These are phyloP conservation scores for Hortaea werneckii DNA, from an alignment of 2,329 filamentous ascomycete species.

Conservation along the genomic window DNA sequence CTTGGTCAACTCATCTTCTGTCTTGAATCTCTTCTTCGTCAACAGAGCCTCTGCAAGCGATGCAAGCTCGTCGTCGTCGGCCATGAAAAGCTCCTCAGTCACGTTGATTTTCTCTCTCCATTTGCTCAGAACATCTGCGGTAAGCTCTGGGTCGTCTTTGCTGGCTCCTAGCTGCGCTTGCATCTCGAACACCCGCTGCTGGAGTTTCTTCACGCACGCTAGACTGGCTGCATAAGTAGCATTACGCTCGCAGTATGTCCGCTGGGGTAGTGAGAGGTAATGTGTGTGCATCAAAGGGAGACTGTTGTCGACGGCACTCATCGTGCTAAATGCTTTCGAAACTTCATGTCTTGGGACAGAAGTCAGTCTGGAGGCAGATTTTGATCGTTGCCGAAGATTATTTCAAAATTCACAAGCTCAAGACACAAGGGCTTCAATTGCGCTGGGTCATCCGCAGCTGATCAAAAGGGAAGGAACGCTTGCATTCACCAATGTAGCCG, in stretches of 20 bases:
- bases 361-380: no score
- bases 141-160: neutral
- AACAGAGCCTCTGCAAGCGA: conserved; percentile 2
- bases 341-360: no score
- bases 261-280: neutral
- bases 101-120: neutral
- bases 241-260: neutral
- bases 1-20: neutral
- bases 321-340: no score
- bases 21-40: neutral
- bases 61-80: neutral
- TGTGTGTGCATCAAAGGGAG: conserved; percentile 1
- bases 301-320: neutral
- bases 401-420: no score
- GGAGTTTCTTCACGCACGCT: neutral
- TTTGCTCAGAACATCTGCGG: neutral
- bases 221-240: neutral
- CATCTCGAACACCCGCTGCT: neutral
- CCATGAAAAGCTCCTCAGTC: conserved; percentile 3
- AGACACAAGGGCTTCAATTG: no score
- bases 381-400: no score
- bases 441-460: no score
- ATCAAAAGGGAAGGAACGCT: no score
- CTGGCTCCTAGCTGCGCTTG: neutral
- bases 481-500: no score